These are phyloP conservation scores for Globisporangium viniferum DNA, from an alignment of 352 stramenopile species.

Conservation along the genomic window DNA sequence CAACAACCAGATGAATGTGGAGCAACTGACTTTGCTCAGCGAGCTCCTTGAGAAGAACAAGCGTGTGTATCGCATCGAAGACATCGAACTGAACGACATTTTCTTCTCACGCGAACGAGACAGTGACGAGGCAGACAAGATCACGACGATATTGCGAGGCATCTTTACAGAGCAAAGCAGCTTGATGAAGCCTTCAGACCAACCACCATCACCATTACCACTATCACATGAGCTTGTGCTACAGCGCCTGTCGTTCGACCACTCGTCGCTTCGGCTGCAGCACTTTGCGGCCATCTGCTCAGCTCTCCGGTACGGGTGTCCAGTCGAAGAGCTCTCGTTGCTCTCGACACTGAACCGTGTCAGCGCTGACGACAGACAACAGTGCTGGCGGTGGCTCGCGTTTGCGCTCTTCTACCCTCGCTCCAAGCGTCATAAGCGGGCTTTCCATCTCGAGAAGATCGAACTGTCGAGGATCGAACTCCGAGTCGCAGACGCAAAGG, in stretches of 20 bases:
- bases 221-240: neutral
- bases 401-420: constrained; percentile 18
- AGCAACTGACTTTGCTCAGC: constrained; percentile 9
- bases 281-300: constrained; percentile 12
- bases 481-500: constrained; percentile 3
- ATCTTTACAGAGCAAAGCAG: neutral
- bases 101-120: constrained; percentile 12
- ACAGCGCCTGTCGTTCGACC: constrained; percentile 10
- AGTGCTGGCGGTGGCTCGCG: constrained; percentile 18
- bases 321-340: constrained; percentile 4
- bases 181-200: neutral
- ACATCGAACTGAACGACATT: constrained; percentile 7
- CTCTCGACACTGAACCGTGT: constrained; percentile 6
- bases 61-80: constrained; percentile 5
- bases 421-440: neutral
- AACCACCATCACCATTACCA: neutral
- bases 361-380: neutral
- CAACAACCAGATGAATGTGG: constrained; percentile 9
- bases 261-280: constrained; percentile 9
- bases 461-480: constrained; percentile 9
- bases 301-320: constrained; percentile 5
- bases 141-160: neutral
- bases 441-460: constrained; percentile 11
- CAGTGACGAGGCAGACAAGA: constrained; percentile 1
- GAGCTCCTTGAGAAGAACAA: constrained; percentile 8